Evolutionary conservation across 805 yeast genomes (phyloP).

Genomic region (Kluyveromyces wickerhamii): DNA sequence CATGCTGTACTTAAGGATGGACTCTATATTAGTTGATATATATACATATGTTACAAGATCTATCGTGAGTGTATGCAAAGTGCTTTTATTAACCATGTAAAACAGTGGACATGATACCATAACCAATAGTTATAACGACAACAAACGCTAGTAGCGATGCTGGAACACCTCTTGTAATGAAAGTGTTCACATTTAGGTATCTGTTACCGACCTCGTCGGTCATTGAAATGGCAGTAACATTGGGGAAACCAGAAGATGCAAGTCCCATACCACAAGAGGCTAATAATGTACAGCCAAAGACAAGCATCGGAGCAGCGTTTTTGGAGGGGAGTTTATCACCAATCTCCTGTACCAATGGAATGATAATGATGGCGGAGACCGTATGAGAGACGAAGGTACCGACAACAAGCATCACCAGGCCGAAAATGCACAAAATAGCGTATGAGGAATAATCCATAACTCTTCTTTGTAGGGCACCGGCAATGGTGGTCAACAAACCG

Average conservation of each 20-base stretch:
- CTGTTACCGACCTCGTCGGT: conserved; percentile 87
- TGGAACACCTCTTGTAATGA: conserved; percentile 88
- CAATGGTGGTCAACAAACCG: conserved; percentile 75
- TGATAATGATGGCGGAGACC: conserved; percentile 87
- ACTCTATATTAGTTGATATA: too few relatives aligned
- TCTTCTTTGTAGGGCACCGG: conserved; percentile 52
- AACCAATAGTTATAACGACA: conserved; percentile 73
- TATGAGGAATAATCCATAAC: conserved; percentile 57
- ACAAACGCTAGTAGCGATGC: conserved; percentile 68
- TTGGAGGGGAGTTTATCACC: conserved; percentile 65
- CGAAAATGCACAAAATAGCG: conserved; percentile 73
- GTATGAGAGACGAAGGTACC: conserved; percentile 97
- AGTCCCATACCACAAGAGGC: conserved; percentile 96
- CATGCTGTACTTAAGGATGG: too few relatives aligned
- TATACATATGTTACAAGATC: too few relatives aligned
- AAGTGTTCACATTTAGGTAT: conserved; percentile 71
- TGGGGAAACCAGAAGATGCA: conserved; percentile 98
- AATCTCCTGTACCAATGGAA: conserved; percentile 83
- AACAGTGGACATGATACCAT: conserved; percentile 51
- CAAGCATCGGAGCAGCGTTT: conserved; percentile 49
- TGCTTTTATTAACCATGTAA: conserved; percentile 16
- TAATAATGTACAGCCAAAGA: conserved; percentile 46
- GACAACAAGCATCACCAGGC: conserved; percentile 69
- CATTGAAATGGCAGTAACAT: conserved; percentile 93
- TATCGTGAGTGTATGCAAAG: too few relatives aligned